Evolutionary conservation across 805 yeast species (phyloP).

Genomic region (Candida stauntonica): DNA sequence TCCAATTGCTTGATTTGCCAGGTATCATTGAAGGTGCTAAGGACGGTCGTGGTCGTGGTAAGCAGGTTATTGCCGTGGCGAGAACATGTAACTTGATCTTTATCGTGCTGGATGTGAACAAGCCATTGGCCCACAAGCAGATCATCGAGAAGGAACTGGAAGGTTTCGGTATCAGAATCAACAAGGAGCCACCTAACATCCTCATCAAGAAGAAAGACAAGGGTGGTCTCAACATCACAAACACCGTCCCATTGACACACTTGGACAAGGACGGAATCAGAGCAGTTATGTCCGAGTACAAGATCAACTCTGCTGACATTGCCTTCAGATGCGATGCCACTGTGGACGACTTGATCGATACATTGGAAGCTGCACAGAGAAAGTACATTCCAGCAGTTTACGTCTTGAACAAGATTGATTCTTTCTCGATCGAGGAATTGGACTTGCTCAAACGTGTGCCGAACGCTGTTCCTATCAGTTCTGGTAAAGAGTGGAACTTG

Average conservation of each 20-base stretch:
- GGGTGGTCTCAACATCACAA: conserved; percentile 93
- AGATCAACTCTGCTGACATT: conserved; percentile 92
- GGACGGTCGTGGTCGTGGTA: conserved; percentile 90
- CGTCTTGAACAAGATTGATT: conserved; percentile 92
- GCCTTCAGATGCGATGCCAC: conserved; percentile 97
- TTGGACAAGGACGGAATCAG: conserved; percentile 88
- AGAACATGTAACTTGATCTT: conserved; percentile 92
- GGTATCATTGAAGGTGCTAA: conserved; percentile 91
- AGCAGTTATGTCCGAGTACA: conserved; percentile 95
- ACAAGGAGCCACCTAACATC: conserved; percentile 90
- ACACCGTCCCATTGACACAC: conserved; percentile 88
- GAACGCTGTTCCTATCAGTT: conserved; percentile 93
- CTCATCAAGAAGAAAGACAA: conserved; percentile 87
- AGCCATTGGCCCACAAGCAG: conserved; percentile 90
- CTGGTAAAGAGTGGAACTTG: conserved; percentile 95
- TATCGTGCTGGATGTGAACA: conserved; percentile 92
- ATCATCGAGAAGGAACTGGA: conserved; percentile 93
- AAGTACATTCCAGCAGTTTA: conserved; percentile 94
- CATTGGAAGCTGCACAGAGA: conserved; percentile 84
- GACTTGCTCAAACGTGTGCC: conserved; percentile 90
- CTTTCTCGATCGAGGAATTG: conserved; percentile 89
- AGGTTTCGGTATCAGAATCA: conserved; percentile 95
- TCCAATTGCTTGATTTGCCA: conserved; percentile 91
- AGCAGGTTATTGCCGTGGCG: conserved; percentile 98
- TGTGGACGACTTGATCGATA: conserved; percentile 93